Evolutionary conservation across 2,329 filamentous ascomycete species (phyloP), one percentile per base, ranked within the genome.

Genomic region (Chaetomiaceae sp.): DNA sequence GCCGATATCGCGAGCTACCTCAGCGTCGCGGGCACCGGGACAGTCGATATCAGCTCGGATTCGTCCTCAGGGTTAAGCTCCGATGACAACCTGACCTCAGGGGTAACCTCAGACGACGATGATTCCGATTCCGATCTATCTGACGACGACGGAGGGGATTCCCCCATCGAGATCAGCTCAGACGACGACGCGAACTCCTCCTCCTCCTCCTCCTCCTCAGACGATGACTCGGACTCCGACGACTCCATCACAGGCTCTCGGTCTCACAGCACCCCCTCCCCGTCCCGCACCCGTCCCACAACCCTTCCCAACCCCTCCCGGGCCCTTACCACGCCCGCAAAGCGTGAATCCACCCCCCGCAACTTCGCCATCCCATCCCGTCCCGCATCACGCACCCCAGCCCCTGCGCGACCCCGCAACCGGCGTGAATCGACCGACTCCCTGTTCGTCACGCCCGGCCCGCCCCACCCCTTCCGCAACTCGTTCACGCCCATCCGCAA

Each of bases 1-100:
- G 34, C 37, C 3, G 59, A 59, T 9, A 3, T 58, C 29, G 47
- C 47, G 9, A 56, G 55, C 14, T 47, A 48, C 23, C 43, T 44
- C 15, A 44, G 47, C 31, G 23, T 17, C 8, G 34, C 17, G 33
- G 27, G 20, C 9, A 25, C 51, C 20, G 33, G 27, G n/a, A n/a
- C n/a, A 12, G 12, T 43, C 3, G 51, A 47, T 12, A n/a, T 20
- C 17, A 15, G 23, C 42, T 45, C 51, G 17, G 39, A 33, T 14
- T 51, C 51, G 8, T 7, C 9, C 27, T 7, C 27, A 31, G 4
- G 8, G 8, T 31, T 12, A 12, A 9, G 27, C 27, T 31, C 27
- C 9, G 27, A 31, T 9, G 8, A 31, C n/a, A n/a, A n/a, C n/a
- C n/a, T n/a, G n/a, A n/a, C n/a, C n/a, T n/a, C n/a, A n/a, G n/a